phyloP scores from a whole-genome alignment of 805 yeast species.

The Spathaspora hagerdaliae region DNA sequence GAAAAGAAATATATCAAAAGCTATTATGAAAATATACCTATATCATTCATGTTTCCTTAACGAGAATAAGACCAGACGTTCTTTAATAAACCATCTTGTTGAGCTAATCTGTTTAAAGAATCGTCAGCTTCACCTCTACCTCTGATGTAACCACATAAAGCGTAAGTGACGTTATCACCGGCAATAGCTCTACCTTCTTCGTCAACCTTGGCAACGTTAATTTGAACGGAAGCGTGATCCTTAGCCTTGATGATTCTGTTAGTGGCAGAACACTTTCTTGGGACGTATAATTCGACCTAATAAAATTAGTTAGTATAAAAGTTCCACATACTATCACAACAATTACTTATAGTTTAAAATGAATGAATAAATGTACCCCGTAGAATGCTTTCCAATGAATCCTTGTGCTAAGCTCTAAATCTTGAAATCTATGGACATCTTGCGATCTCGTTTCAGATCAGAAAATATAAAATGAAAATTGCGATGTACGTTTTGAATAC shows the following conservation, averaged over 20 bases:
- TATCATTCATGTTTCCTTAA: constrained; percentile 44
- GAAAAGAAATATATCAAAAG: neutral
- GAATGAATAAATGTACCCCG: no score
- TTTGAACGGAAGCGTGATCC: constrained; percentile 99
- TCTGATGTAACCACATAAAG: constrained; percentile 96
- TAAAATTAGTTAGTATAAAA: constrained; percentile 23
- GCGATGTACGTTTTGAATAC: no score
- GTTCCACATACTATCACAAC: no score
- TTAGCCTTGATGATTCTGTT: constrained; percentile 99
- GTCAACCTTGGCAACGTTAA: constrained; percentile 97
- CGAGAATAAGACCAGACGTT: constrained; percentile 95
- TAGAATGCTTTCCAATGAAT: no score
- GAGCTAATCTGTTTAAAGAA: constrained; percentile 98
- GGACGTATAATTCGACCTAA: constrained; percentile 99
- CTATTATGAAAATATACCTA: constrained; percentile 19
- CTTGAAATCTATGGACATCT: no score
- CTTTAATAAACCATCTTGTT: constrained; percentile 96
- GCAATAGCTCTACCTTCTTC: constrained; percentile 93
- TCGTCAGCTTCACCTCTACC: constrained; percentile 99
- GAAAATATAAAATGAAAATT: no score
- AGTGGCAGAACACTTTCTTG: constrained; percentile 99
- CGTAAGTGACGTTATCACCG: constrained; percentile 90
- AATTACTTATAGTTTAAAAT: no score
- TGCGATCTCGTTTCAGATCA: no score
- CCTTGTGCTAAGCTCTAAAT: no score